Evolutionary conservation across 2,329 filamentous ascomycete species (phyloP).

Genomic region (Epichloe sp.): DNA sequence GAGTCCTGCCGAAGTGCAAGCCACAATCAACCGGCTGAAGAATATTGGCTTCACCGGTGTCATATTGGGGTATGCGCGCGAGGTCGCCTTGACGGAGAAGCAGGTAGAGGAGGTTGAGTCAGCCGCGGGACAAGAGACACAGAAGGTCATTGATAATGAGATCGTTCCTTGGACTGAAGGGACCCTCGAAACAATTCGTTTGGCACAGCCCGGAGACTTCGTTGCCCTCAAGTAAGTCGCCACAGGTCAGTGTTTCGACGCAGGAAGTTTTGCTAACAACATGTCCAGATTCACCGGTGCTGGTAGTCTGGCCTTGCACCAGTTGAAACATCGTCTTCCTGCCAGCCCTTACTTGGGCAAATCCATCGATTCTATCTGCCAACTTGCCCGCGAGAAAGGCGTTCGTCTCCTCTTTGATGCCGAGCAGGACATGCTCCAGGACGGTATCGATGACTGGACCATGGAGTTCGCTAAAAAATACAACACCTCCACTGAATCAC

Average conservation of each 20-base stretch:
- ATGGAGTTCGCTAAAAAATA: conserved; percentile 66
- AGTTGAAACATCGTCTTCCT: conserved; percentile 48
- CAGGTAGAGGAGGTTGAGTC: conserved; percentile 32
- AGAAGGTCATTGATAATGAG: conserved; percentile 41
- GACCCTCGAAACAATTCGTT: conserved; percentile 57
- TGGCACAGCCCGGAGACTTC: conserved; percentile 52
- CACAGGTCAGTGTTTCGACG: no score
- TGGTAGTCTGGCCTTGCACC: conserved; percentile 56
- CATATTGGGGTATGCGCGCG: conserved; percentile 71
- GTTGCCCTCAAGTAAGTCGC: conserved; percentile 47
- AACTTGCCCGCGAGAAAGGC: conserved; percentile 53
- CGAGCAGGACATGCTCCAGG: conserved; percentile 68
- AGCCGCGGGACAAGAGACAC: conserved; percentile 32
- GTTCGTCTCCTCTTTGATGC: conserved; percentile 74
- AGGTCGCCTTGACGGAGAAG: conserved; percentile 56
- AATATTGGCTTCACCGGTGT: conserved; percentile 69
- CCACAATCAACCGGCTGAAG: conserved; percentile 53
- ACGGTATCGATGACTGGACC: conserved; percentile 71
- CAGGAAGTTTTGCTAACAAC: neutral
- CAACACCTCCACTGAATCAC: conserved; percentile 50
- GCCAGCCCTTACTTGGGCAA: conserved; percentile 51
- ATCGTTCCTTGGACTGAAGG: conserved; percentile 60
- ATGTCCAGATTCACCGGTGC: conserved; percentile 60
- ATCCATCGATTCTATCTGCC: conserved; percentile 64
- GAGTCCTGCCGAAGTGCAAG: conserved; percentile 51